Base-by-base conservation (phyloP, 345 rosid genomes). In the Acer negundo region DNA sequence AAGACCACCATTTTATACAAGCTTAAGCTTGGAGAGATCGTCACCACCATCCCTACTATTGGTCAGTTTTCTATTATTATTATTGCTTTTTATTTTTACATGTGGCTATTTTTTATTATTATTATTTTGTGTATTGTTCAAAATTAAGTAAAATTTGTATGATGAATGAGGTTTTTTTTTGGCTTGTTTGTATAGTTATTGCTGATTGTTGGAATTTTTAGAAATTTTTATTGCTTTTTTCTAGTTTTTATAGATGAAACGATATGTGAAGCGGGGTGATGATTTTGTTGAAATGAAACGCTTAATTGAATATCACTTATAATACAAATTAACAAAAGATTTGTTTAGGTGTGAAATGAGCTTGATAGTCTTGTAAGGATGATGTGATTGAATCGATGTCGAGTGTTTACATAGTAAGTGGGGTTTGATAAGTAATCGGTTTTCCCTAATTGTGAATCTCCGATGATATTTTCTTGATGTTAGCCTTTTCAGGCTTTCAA, bases 1-100 rank as follows among this genome's bases (percentile, higher is more conserved):
- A 92, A 92, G 85, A 92, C 97, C 78, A 92, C 94, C 9, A 92
- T 89, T 69, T n/a, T 92, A 74, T 92, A 90, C 85, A 92, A 92
- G 91, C 93, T 92, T 49, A 92, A 90, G 88, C 94, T 92, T 64
- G 94, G 97, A 6, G 94, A 92, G 78, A 92, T 92, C 44, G 97
- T 92, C 78, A 90, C 97, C 79, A 90, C 94, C 22, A 92, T 92
- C 75, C 94, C 97, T 8, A 92, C 97, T 70, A 92, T 92, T 6
- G 91, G 97, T 92, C 80, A 87, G 86, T 80, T 51, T 38, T 59
- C 4, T 49, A 11, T 63, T 26, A 7, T 11, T 55, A 69, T 69
- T 12, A 7, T 69, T 44, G 6, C 12, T 19, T 38, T 26, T 17
- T 7, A 3, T 44, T 42, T 11, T 53, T 53, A 53, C 58, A 16